Evolutionary conservation across 116 monocot genomes (phyloP), one percentile per base, ranked within the genome.

Genomic region (Thalassia testudinum): DNA sequence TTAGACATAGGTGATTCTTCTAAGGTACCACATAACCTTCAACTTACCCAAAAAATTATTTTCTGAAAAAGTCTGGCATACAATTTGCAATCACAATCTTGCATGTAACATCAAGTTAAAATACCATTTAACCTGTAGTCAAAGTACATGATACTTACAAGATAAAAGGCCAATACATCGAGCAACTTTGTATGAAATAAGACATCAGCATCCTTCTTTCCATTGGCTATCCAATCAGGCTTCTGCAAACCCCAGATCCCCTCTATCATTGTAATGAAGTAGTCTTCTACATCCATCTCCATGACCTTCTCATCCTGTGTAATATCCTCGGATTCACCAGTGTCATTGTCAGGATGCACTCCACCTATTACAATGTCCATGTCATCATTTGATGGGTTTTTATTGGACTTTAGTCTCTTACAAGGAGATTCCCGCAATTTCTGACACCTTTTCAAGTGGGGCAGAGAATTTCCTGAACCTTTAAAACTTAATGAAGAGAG

Each of bases 111-210:
- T n/a, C n/a, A n/a, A n/a, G n/a, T n/a, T n/a, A n/a, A n/a, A n/a
- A n/a, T n/a, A n/a, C n/a, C n/a, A n/a, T n/a, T n/a, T n/a, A n/a
- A n/a, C n/a, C n/a, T n/a, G n/a, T n/a, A n/a, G n/a, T n/a, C n/a
- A n/a, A 34, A 34, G 30, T 5, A 45, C 4, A 26, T 15, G 58
- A 37, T 42, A 29, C 52, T 58, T 74, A 86, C 92, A 67, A 92
- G 56, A 66, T 87, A 97, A 48, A 82, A 56, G 50, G 61, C 68
- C 24, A 97, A 67, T 34, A 62, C 68, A 68, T 89, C 82, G 27
- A 89, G 68, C 49, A 97, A 52, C 73, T 79, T 97, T 20, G 82
- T 72, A 24, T 72, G 70, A 60, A 97, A 85, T 40, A 82, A 70
- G 19, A 24, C 56, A 28, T 68, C 71, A 4, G 43, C 34, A 48